phyloP scores from a whole-genome alignment of 1,284 basidiomycete genomes.

The Schizophyllum amplum region DNA sequence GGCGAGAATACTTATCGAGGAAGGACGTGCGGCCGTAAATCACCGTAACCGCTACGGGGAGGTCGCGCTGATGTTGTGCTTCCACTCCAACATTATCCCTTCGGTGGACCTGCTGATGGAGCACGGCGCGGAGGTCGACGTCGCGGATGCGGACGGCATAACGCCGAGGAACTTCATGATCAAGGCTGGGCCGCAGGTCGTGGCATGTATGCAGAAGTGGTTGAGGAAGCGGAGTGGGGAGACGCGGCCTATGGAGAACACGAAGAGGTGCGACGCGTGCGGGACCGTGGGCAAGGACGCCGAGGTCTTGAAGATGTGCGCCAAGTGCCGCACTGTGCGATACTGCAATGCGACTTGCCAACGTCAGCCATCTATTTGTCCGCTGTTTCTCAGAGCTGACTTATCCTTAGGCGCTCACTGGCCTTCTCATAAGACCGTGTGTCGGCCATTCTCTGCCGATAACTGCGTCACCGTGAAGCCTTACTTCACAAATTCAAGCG shows the following conservation, averaged over 20 bases:
- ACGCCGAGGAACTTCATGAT: slow-evolving; percentile 25
- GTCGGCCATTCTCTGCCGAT: slow-evolving; percentile 32
- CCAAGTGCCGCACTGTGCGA: slow-evolving; percentile 31
- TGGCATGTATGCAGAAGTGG: slow-evolving; percentile 40
- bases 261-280: slow-evolving; percentile 33
- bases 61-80: slow-evolving; percentile 30
- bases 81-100: slow-evolving; percentile 25
- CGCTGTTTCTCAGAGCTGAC: no score
- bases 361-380: no score
- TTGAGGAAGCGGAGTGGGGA: slow-evolving; percentile 36
- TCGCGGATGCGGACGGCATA: slow-evolving; percentile 37
- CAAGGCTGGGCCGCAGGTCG: slow-evolving; percentile 34
- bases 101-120: slow-evolving; percentile 41
- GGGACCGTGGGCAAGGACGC: slow-evolving; percentile 14
- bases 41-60: slow-evolving; percentile 39
- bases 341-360: slow-evolving; percentile 51
- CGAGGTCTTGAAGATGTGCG: slow-evolving; percentile 32
- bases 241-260: slow-evolving; percentile 30
- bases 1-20: slow-evolving; percentile 28
- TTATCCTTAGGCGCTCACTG: no score
- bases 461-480: slow-evolving; percentile 41
- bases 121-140: slow-evolving; percentile 35
- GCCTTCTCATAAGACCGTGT: slow-evolving; percentile 38
- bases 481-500: slow-evolving; percentile 20
- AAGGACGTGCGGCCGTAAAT: slow-evolving; percentile 34